phyloP scores from a whole-genome alignment of 345 rosid genomes.

The Citrus hindsii region DNA sequence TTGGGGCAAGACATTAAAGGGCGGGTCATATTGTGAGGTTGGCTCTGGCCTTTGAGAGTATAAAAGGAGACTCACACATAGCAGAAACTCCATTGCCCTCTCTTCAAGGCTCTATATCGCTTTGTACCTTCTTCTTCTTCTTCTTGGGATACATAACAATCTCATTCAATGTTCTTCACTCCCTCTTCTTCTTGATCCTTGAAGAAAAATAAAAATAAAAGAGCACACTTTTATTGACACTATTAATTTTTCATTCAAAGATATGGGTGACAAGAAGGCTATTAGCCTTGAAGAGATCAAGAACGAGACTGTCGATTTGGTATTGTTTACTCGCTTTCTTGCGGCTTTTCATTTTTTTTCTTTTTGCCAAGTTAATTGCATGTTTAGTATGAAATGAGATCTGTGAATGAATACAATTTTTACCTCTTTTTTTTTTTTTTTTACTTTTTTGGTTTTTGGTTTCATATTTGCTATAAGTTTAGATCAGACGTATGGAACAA shows the following conservation, averaged over 20 bases:
- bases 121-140: neutral
- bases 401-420: neutral
- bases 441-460: neutral
- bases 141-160: slow-evolving; percentile 21
- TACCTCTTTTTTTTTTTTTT: neutral
- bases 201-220: neutral
- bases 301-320: slow-evolving; percentile 82
- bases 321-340: slow-evolving; percentile 3
- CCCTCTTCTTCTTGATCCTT: neutral
- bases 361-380: neutral
- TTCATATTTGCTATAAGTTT: neutral
- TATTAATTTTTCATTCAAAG: neutral
- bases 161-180: slow-evolving; percentile 20
- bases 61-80: neutral
- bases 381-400: neutral
- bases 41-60: neutral
- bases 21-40: neutral
- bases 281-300: slow-evolving; percentile 57
- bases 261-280: slow-evolving; percentile 27
- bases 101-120: neutral
- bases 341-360: neutral
- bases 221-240: too few species aligned
- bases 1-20: neutral
- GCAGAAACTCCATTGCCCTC: neutral
- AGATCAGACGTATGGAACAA: neutral